Percentiles rank a stretch among this genome's conserved stretches.
Evolutionary conservation across 176 grass and related monocot species (phyloP).

Genomic region (Pontederia paniculata): DNA sequence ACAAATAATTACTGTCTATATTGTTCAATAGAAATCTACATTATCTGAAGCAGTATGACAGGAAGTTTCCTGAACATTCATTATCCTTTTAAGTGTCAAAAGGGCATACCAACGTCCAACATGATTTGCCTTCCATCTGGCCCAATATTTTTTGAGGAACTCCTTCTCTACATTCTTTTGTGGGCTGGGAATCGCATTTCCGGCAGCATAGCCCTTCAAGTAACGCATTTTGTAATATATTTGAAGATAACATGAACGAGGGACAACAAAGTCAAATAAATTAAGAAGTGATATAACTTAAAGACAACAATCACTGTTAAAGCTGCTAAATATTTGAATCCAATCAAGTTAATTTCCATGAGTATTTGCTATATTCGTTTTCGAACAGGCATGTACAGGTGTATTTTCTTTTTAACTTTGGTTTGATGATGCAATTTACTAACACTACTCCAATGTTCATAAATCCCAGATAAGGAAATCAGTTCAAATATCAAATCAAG

Average conservation of each 20-base stretch:
- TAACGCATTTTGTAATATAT: conserved; percentile 15
- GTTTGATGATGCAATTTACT: too few relatives aligned
- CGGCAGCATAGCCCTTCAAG: conserved; percentile 80
- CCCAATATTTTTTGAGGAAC: conserved; percentile 91
- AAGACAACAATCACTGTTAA: too few relatives aligned
- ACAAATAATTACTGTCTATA: too few relatives aligned
- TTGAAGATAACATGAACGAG: neutral
- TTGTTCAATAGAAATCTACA: neutral
- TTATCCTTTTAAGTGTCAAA: neutral
- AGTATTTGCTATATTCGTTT: too few relatives aligned
- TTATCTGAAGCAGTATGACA: conserved; percentile 6
- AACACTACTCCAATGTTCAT: too few relatives aligned
- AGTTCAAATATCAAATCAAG: too few relatives aligned
- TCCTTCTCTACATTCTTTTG: conserved; percentile 96
- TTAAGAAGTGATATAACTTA: neutral
- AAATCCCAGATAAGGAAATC: too few relatives aligned
- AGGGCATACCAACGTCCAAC: conserved; percentile 65
- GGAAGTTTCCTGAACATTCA: conserved; percentile 1
- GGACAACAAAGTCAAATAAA: neutral
- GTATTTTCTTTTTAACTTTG: too few relatives aligned
- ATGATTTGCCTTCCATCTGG: conserved; percentile 76
- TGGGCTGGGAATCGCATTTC: conserved; percentile 88
- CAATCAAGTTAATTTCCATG: too few relatives aligned
- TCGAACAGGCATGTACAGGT: too few relatives aligned
- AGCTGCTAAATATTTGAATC: too few relatives aligned